Evolutionary conservation across 2,329 filamentous ascomycete genomes (phyloP).

Genomic region (Ophiocordyceps robertsii): DNA sequence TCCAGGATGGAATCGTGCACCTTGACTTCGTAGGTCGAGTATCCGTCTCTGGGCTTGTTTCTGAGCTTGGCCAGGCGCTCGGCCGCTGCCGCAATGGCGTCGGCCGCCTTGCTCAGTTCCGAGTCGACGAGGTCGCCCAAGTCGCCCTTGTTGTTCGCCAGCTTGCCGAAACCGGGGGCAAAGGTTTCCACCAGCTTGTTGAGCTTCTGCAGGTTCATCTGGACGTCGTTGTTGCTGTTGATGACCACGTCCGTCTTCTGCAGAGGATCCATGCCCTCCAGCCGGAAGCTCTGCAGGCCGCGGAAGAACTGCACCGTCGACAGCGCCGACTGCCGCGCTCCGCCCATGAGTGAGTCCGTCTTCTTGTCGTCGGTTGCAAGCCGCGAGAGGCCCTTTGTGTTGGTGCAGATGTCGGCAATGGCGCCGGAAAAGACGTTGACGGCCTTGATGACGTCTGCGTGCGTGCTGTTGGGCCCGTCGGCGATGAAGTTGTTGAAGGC

Average conservation of each 20-base stretch:
- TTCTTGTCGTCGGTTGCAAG: conserved; percentile 95
- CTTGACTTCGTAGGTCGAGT: conserved; percentile 89
- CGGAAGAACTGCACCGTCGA: conserved; percentile 93
- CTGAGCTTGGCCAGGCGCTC: conserved; percentile 80
- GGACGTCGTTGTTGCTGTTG: conserved; percentile 92
- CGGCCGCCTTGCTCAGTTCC: conserved; percentile 84
- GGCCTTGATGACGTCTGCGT: conserved; percentile 84
- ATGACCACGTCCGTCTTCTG: conserved; percentile 97
- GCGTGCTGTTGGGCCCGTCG: conserved; percentile 81
- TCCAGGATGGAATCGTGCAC: conserved; percentile 94
- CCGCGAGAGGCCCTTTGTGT: conserved; percentile 87
- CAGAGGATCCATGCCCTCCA: conserved; percentile 78
- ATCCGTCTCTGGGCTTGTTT: conserved; percentile 93
- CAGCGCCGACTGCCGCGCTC: conserved; percentile 70
- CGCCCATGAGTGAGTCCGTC: conserved; percentile 69
- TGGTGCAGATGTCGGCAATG: conserved; percentile 85
- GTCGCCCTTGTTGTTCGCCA: conserved; percentile 69
- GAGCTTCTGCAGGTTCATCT: conserved; percentile 83
- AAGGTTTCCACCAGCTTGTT: conserved; percentile 90
- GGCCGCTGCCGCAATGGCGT: conserved; percentile 86
- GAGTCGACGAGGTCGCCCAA: conserved; percentile 85
- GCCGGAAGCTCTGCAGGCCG: conserved; percentile 79
- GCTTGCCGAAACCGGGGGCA: conserved; percentile 73
- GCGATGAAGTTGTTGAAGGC: conserved; percentile 98
- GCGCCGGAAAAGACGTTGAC: conserved; percentile 84